Evolutionary conservation across 1,139 yeast genomes (phyloP), one percentile per base, ranked within the genome.

Genomic region (Hyphopichia fennica): DNA sequence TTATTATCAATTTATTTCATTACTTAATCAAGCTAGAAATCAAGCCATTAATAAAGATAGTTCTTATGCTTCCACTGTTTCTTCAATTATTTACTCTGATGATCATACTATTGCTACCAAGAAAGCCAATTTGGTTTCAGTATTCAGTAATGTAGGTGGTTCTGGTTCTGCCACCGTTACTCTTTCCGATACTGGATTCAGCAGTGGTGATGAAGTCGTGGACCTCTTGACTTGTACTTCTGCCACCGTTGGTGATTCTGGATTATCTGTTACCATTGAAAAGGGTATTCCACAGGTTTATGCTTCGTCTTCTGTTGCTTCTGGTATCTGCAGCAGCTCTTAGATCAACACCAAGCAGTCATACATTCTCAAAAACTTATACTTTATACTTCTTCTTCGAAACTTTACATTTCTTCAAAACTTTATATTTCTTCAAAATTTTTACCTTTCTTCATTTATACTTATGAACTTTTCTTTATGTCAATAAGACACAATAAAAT

Each of bases 101-200:
- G 40, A 37, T 17, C 40, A 37, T 16, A 16, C 20, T 20, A 6
- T 37, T 30, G 35, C 40, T 17, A 37, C 35, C 16, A 37, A 32
- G 19, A 37, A 37, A 30, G 40, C 34, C 13, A 31, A 15, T 15
- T 30, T 37, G 30, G 22, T 37, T 13, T 8, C 35, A 13, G 30
- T 37, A 6, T 37, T 37, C 30, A 37, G 13, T 15, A 37, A 37
- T 23, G 15, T 19, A 10, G 40, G 40, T 9, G 30, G 35, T n/a
- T n/a, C 14, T 16, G 35, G 35, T 20, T 15, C 40, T 5, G 28
- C 23, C 2, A 16, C 25, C 14, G 28, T 37, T 8, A 30, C 27
- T 10, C 14, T 37, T 13, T 19, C 29, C 16, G 17, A 37, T 19
- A 19, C 34, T 19, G 40, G 40, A 7, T 37, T 30, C 25, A 11